Conservation (phyloP, 441 rosid genomes). For the Hypseocharis bilobata region DNA sequence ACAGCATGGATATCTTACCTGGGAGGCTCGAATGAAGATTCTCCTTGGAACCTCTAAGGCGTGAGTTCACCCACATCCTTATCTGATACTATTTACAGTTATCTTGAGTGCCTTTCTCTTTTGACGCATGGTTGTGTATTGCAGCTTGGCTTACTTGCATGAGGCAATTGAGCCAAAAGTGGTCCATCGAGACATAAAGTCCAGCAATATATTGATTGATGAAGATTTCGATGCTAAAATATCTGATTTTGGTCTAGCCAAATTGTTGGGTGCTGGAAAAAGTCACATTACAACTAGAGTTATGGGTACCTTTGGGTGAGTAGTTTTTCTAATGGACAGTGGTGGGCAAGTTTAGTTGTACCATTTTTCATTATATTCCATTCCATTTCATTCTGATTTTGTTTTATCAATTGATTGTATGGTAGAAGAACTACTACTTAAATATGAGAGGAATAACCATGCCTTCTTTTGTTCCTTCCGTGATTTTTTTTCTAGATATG, state of each 20-base stretch:
- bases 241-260: slow-evolving; percentile 93
- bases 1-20: slow-evolving; percentile 77
- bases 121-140: slow-evolving; percentile 20
- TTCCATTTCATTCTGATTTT: neutral
- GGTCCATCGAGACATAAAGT: slow-evolving; percentile 91
- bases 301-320: slow-evolving; percentile 96
- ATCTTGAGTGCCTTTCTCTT: slow-evolving; percentile 12
- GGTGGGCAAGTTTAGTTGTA: neutral
- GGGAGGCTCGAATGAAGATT: slow-evolving; percentile 91
- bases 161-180: slow-evolving; percentile 98
- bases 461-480: neutral
- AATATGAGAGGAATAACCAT: neutral
- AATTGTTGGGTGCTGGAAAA: slow-evolving; percentile 89
- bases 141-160: slow-evolving; percentile 85
- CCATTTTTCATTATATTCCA: neutral
- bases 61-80: slow-evolving; percentile 35
- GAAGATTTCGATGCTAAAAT: slow-evolving; percentile 82
- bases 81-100: neutral
- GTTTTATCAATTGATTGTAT: neutral
- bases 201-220: slow-evolving; percentile 82
- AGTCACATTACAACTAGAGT: slow-evolving; percentile 92
- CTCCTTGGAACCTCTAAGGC: slow-evolving; percentile 94
- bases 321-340: neutral
- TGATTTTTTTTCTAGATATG: slow-evolving; percentile 40
- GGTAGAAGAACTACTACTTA: neutral